Evolutionary conservation across 2,329 filamentous ascomycete genomes (phyloP).

Genomic region (Xylariaceae sp.): DNA sequence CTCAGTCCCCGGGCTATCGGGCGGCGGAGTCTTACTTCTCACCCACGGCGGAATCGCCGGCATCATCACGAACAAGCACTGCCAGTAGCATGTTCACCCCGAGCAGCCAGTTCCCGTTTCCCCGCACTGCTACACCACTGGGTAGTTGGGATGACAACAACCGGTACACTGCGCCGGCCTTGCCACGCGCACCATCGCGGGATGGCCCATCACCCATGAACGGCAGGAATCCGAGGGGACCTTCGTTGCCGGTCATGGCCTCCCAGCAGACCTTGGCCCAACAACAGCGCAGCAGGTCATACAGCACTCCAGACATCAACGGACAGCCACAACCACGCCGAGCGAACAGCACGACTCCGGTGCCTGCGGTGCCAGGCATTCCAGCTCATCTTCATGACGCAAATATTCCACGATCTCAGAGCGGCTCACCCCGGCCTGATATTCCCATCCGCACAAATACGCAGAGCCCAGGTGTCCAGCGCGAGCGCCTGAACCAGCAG

Average conservation of each 20-base stretch:
- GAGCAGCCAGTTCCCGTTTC: conserved; percentile 55
- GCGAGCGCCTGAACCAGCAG: conserved; percentile 46
- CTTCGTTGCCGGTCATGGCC: conserved; percentile 69
- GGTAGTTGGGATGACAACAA: conserved; percentile 65
- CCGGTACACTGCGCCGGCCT: conserved; percentile 81
- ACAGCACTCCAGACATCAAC: conserved; percentile 93
- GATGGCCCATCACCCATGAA: conserved; percentile 61
- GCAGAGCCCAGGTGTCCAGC: conserved; percentile 62
- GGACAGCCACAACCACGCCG: conserved; percentile 53
- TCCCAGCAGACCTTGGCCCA: conserved; percentile 45
- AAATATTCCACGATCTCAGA: conserved; percentile 69
- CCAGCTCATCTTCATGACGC: conserved; percentile 61
- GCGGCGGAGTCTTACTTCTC: conserved; percentile 89
- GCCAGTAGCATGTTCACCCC: conserved; percentile 63
- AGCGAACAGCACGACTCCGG: conserved; percentile 44
- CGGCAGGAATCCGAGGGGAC: conserved; percentile 62
- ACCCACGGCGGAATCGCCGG: conserved; percentile 71
- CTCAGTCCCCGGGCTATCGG: conserved; percentile 53
- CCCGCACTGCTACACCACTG: conserved; percentile 63
- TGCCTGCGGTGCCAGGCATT: conserved; percentile 70
- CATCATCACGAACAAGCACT: conserved; percentile 66
- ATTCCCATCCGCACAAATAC: conserved; percentile 61
- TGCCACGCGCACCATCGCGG: conserved; percentile 72
- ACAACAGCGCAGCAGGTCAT: conserved; percentile 75
- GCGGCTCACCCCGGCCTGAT: conserved; percentile 66